These are phyloP conservation scores for Sporodiniella umbellata DNA, from an alignment of 371 early-diverging fungal genomes.

Conservation along the genomic window DNA sequence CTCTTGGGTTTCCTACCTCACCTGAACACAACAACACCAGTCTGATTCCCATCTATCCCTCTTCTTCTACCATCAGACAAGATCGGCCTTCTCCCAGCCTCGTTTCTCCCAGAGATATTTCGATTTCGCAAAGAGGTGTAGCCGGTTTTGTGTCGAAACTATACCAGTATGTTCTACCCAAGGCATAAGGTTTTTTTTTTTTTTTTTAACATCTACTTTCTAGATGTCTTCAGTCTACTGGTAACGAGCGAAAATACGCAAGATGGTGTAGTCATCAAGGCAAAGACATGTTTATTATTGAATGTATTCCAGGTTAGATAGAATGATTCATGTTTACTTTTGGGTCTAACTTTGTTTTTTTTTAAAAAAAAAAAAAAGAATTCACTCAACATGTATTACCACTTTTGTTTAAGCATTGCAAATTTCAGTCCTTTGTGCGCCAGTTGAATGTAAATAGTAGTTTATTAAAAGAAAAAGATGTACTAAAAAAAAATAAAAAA, in stretches of 20 bases:
- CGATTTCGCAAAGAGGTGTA: slow-evolving; percentile 38
- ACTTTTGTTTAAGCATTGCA: slow-evolving; percentile 51
- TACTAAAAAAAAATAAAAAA: no score
- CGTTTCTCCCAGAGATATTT: neutral
- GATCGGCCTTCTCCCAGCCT: neutral
- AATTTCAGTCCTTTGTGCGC: slow-evolving; percentile 55
- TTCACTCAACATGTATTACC: slow-evolving; percentile 51
- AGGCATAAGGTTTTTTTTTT: neutral
- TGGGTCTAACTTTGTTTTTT: no score
- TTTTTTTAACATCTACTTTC: no score
- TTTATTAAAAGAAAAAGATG: neutral
- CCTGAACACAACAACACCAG: neutral
- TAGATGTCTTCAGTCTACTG: slow-evolving; percentile 39
- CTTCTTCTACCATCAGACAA: neutral
- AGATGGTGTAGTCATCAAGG: slow-evolving; percentile 44
- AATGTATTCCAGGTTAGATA: slow-evolving; percentile 40
- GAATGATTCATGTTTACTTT: no score
- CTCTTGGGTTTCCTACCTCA: neutral
- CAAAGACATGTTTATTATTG: slow-evolving; percentile 50
- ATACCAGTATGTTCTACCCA: slow-evolving; percentile 29
- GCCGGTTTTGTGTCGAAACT: slow-evolving; percentile 50
- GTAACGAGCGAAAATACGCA: slow-evolving; percentile 38
- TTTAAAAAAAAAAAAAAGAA: slow-evolving; percentile 22
- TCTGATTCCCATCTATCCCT: neutral
- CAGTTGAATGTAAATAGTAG: slow-evolving; percentile 52